Conservation (phyloP, 2,329 filamentous ascomycete genomes). For the Talaromyces sp. region DNA sequence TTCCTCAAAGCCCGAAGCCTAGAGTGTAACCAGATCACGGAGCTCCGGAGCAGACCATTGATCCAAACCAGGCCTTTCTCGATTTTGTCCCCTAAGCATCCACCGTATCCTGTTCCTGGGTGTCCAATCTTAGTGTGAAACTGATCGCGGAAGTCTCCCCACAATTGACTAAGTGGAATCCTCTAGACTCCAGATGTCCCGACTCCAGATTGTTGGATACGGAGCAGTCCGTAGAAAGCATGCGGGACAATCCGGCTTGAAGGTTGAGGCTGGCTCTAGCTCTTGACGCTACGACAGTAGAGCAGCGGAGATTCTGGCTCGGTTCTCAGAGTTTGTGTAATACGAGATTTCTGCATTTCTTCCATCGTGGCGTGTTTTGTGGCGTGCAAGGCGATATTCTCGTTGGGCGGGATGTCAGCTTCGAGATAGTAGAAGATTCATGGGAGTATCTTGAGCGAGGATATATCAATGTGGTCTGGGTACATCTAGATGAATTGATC, state of each 20-base stretch:
- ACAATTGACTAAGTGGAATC: background rate
- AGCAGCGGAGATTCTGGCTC: background rate
- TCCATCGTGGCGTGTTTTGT: background rate
- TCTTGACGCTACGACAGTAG: background rate
- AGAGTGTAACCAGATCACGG: background rate
- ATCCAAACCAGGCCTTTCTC: background rate
- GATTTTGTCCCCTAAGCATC: background rate
- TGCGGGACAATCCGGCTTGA: conserved; percentile 18
- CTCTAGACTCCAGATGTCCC: background rate
- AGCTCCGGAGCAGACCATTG: background rate
- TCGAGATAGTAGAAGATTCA: background rate
- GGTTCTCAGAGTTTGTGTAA: background rate
- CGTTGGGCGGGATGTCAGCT: background rate
- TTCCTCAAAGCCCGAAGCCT: background rate
- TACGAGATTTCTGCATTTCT: background rate
- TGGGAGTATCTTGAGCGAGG: background rate
- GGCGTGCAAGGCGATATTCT: background rate
- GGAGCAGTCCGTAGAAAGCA: background rate
- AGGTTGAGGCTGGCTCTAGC: background rate
- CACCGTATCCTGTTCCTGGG: background rate
- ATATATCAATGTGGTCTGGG: no score
- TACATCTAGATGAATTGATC: no score
- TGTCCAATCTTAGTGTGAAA: background rate
- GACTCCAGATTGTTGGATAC: background rate
- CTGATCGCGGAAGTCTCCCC: background rate